Percentiles rank a stretch among this genome's conserved stretches.
phyloP scores from a whole-genome alignment of 2,329 filamentous ascomycete species.

The Pestalotiopsis sp. region DNA sequence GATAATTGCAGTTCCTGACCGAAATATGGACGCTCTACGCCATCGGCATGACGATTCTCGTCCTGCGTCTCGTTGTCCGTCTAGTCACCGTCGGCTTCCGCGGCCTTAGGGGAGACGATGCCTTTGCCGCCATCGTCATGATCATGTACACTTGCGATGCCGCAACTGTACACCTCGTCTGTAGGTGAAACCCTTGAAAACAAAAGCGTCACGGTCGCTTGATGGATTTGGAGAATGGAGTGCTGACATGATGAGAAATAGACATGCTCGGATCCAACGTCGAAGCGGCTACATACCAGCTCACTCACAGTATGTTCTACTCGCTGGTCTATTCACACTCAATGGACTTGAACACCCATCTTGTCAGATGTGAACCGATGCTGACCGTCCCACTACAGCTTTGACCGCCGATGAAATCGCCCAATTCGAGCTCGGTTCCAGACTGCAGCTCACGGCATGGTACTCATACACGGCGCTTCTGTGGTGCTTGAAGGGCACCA shows the following conservation, averaged over 20 bases:
- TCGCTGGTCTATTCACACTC: background rate
- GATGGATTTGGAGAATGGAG: background rate
- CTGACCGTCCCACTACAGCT: conserved; percentile 8
- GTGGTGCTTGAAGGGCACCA: conserved; percentile 35
- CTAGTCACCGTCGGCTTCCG: conserved; percentile 34
- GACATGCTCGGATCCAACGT: conserved; percentile 32
- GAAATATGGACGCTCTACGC: conserved; percentile 41
- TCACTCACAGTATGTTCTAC: conserved; percentile 3
- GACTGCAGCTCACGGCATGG: conserved; percentile 41
- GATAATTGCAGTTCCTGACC: conserved; percentile 18
- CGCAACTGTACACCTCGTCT: conserved; percentile 36
- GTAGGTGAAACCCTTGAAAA: conserved; percentile 19
- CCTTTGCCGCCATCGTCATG: conserved; percentile 16
- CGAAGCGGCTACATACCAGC: conserved; percentile 17
- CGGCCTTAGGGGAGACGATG: conserved; percentile 36
- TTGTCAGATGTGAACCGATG: no score
- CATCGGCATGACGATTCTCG: conserved; percentile 33
- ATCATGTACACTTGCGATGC: conserved; percentile 19
- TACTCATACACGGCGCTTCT: conserved; percentile 40
- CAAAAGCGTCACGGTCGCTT: background rate
- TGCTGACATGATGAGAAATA: conserved; percentile 3
- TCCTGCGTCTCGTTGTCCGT: conserved; percentile 33
- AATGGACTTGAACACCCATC: background rate
- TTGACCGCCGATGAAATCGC: conserved; percentile 30
- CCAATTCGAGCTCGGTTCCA: conserved; percentile 34